A percentile compares a stretch with the other conserved stretches of the same genome.
Evolutionary conservation across 805 yeast genomes (phyloP).

Genomic region (Metschnikowia cubensis): DNA sequence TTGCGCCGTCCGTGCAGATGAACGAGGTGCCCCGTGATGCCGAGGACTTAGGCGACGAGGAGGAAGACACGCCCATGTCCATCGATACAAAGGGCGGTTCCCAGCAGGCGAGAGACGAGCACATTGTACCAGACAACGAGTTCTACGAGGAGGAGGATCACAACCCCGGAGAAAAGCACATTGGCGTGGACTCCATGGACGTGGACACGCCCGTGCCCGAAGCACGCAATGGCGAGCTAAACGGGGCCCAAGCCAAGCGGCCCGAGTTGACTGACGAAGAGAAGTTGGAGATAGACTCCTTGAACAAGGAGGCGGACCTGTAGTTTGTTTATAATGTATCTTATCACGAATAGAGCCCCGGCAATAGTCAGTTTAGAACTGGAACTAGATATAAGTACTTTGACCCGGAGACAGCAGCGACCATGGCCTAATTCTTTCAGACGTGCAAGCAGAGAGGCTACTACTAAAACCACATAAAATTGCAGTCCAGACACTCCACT

Average conservation of each 20-base stretch:
- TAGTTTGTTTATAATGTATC: not conserved
- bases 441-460: no score
- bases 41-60: constrained; percentile 84
- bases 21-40: constrained; percentile 82
- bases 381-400: no score
- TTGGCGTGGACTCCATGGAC: constrained; percentile 13
- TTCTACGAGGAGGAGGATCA: constrained; percentile 65
- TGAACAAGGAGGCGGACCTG: constrained; percentile 22
- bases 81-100: constrained; percentile 92
- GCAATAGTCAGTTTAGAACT: no score
- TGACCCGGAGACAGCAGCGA: no score
- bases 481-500: no score
- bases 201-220: constrained; percentile 1
- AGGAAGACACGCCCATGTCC: constrained; percentile 75
- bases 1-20: constrained; percentile 96
- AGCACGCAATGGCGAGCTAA: not conserved
- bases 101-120: constrained; percentile 74
- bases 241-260: constrained; percentile 1
- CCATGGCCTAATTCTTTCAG: no score
- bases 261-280: constrained; percentile 34
- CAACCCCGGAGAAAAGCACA: constrained; percentile 34
- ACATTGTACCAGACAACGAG: constrained; percentile 69
- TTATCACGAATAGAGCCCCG: no score
- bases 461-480: no score
- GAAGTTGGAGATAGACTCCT: constrained; percentile 33